phyloP scores from a whole-genome alignment of 345 rosid species.

The Firmiana major region DNA sequence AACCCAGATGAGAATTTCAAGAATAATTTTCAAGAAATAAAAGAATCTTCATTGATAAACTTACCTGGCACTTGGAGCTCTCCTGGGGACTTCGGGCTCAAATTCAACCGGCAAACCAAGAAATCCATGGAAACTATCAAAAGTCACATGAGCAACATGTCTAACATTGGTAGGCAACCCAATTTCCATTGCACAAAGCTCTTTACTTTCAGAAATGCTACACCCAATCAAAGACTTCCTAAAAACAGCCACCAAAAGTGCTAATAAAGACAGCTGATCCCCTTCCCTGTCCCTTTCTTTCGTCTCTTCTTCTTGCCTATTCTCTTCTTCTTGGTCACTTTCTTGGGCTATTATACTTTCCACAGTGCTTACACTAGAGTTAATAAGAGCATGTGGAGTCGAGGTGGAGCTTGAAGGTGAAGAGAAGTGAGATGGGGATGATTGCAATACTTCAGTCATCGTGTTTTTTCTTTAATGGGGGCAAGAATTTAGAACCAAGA shows the following conservation, averaged over 20 bases:
- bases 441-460: conserved; percentile 78
- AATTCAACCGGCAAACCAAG: conserved; percentile 98
- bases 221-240: conserved; percentile 81
- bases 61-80: conserved; percentile 95
- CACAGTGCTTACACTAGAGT: conserved; percentile 21
- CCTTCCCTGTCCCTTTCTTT: conserved; percentile 32
- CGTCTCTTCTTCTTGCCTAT: conserved; percentile 12
- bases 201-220: conserved; percentile 48
- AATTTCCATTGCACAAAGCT: conserved; percentile 85
- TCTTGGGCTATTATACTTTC: conserved; percentile 26
- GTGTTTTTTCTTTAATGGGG: conserved; percentile 13
- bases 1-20: conserved; percentile 12
- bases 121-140: conserved; percentile 96
- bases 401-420: conserved; percentile 85
- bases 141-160: conserved; percentile 98
- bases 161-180: conserved; percentile 91
- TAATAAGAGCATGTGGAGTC: conserved; percentile 44
- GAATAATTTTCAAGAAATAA: not conserved
- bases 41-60: not conserved
- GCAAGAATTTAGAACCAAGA: conserved; percentile 39
- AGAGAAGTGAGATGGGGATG: conserved; percentile 78
- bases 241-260: conserved; percentile 60
- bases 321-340: conserved; percentile 22
- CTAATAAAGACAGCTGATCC: conserved; percentile 61
- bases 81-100: conserved; percentile 92